Evolutionary conservation across 1,284 basidiomycete species (phyloP), one percentile per base, ranked within the genome.

Genomic region (Cryptococcus depauperatus): DNA sequence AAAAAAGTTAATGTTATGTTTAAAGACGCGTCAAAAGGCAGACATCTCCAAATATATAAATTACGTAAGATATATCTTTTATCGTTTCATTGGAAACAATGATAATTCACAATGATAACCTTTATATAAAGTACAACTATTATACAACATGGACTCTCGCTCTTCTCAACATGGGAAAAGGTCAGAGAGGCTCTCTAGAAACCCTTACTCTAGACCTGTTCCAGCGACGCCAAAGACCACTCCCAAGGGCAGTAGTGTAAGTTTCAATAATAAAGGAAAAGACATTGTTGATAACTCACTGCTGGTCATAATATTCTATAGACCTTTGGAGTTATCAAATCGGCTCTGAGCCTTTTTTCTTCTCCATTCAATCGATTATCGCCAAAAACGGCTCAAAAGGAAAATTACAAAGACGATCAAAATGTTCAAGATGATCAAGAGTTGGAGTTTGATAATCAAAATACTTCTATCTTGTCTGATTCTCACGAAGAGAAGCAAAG

Each of bases 311-410:
- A 11, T 44, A 29, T 37, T 9, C 19, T 7, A 14, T 40, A 58
- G 51, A 40, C 57, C 1, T 47, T 59, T 26, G 44, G 55, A 13
- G 48, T 50, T 1, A 43, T 58, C 25, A 43, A 43, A 32, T 57
- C 48, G 0, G 47, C 62, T 5, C 35, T 56, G 9, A 37, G 35
- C 34, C 37, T 61, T 56, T 28, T 62, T 21, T 51, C 64, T 8
- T 50, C 54, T 3, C 57, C 58, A 2, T 61, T 65, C 40, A 48
- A 52, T 4, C 42, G 54, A 4, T 32, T 50, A 1, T 43, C 52
- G 2, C 25, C 65, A 0, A 58, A 64, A 27, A 64, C 64, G 11
- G 66, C 65, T 2, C 62, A 59, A 29, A 65, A 69, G 37, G 66
- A 69, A 41, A 54, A 52, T 16, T 69, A 65, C 65, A 55, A 61